These are phyloP conservation scores for Globisporangium cederbergense DNA, from an alignment of 352 stramenopile genomes.

Conservation along the genomic window DNA sequence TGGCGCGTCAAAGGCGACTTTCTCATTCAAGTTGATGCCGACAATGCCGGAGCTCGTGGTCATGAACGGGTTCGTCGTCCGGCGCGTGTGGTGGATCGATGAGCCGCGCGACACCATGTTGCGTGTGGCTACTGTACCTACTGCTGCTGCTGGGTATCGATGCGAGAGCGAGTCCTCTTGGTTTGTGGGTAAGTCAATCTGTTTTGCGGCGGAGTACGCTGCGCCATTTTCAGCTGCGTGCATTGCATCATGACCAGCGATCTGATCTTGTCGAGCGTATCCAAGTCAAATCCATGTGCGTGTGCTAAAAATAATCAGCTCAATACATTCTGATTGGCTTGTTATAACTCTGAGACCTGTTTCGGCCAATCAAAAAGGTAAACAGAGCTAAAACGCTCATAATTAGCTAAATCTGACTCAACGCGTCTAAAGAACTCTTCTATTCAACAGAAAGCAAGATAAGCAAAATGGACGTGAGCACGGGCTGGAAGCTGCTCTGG, in stretches of 20 bases:
- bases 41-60: conserved; percentile 83
- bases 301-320: background rate
- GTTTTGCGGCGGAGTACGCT: background rate
- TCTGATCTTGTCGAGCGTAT: conserved; percentile 9
- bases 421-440: too few species aligned
- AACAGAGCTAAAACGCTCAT: background rate
- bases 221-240: background rate
- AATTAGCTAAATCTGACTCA: background rate
- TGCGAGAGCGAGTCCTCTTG: conserved; percentile 6
- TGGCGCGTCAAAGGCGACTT: conserved; percentile 59
- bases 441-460: too few species aligned
- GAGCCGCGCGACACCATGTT: conserved; percentile 73
- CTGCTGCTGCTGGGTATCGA: too few species aligned
- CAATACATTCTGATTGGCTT: background rate
- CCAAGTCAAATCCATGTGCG: background rate
- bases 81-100: conserved; percentile 64
- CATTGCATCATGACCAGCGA: background rate
- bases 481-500: conserved; percentile 30
- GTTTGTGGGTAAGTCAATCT: background rate
- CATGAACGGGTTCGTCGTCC: conserved; percentile 80
- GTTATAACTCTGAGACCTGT: background rate
- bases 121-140: background rate
- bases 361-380: background rate
- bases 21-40: conserved; percentile 72
- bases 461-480: conserved; percentile 8